Evolutionary conservation across 306 rosid genomes (phyloP), one percentile per base, ranked within the genome.

Genomic region (Heteromeles arbutifolia): DNA sequence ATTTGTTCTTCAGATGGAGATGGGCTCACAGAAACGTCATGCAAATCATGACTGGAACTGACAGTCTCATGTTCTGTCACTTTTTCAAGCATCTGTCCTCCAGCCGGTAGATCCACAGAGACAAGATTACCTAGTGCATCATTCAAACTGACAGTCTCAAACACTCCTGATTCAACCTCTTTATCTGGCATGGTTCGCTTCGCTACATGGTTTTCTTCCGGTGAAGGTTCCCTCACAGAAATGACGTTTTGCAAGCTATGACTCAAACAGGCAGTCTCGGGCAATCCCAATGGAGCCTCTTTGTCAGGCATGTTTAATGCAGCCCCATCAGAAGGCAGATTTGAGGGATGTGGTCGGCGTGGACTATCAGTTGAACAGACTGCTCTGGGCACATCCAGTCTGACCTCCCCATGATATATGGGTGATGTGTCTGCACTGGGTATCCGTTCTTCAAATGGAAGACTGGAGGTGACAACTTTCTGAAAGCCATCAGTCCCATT

Each of bases 321-420:
- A 71, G 69, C 26, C 12, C 48, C 80, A 53, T 69, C 79, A 69
- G 73, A 67, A 65, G 66, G 54, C 62, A 69, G 57, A 80, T 65
- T 77, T 79, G 48, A 53, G 44, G 75, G 21, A 63, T 25, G 73
- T 62, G 75, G 67, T 45, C 54, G 73, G 43, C 66, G 50, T 65
- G 63, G 67, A 83, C 63, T 77, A 73, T 72, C 75, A 11, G 45
- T 26, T 21, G 78, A 43, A 65, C 69, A 32, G 57, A 52, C 70
- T 57, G 19, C 74, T 56, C 43, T 57, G 50, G 19, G 69, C 19
- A 41, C 26, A 24, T 61, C 62, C 29, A 32, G 74, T 77, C 72
- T 41, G 57, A 59, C 78, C 58, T 75, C 85, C 74, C 78, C 78
- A 81, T 72, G 70, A 50, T 73, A 74, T 66, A 75, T 69, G 78